A percentile compares a stretch with the other conserved stretches of the same genome.
These are phyloP conservation scores for Aspergillus fumigatiaffinis DNA, from an alignment of 2,329 filamentous ascomycete genomes.

Conservation along the genomic window DNA sequence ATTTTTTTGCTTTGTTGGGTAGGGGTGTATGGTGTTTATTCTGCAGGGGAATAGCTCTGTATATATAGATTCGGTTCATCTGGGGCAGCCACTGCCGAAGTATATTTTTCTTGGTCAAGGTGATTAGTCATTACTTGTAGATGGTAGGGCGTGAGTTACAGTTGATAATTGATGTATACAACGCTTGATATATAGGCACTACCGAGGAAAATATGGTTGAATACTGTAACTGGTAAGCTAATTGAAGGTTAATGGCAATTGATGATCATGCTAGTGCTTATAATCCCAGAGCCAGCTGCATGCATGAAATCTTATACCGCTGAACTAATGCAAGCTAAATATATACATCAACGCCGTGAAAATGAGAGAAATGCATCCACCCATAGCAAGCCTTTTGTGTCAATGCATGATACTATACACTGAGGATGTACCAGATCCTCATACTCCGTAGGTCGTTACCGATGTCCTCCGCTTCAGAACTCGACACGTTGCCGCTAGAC, in stretches of 20 bases:
- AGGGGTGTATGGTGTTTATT: background rate
- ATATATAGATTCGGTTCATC: background rate
- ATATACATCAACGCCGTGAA: background rate
- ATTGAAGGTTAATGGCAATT: background rate
- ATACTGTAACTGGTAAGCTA: background rate
- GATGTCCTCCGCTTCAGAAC: too few relatives aligned
- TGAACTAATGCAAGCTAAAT: background rate
- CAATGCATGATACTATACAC: background rate
- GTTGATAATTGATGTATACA: background rate
- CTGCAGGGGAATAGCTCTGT: background rate
- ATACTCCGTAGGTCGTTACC: background rate
- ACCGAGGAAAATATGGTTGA: background rate
- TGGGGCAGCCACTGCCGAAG: background rate
- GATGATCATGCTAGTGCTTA: background rate
- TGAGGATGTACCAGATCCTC: background rate
- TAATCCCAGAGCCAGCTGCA: background rate
- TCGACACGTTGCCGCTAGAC: background rate
- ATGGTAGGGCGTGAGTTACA: constrained; percentile 13
- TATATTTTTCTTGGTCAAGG: background rate
- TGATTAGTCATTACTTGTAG: constrained; percentile 8
- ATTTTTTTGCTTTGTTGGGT: constrained; percentile 1
- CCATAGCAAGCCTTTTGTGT: background rate
- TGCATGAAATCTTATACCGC: background rate
- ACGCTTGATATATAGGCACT: background rate
- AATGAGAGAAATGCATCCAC: background rate